Base-by-base conservation (phyloP, 192 early-diverging fungal genomes). In the Lunasporangiospora selenospora region DNA sequence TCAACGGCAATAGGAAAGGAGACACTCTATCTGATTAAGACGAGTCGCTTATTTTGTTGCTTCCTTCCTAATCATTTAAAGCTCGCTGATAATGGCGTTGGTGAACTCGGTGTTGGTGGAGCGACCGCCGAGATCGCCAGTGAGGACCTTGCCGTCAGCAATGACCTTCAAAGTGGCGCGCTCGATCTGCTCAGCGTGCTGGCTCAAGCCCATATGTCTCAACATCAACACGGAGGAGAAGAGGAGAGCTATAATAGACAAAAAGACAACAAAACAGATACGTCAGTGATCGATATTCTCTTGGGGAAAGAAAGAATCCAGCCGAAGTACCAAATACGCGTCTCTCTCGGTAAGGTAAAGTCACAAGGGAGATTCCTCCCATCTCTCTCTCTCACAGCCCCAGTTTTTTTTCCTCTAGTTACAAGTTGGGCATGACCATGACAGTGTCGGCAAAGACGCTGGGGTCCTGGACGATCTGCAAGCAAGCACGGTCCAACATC, bases 401-500 rank as follows among this genome's bases (percentile, higher is more conserved):
- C n/a, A n/a, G n/a, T n/a, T n/a, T n/a, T n/a, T n/a, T n/a, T n/a
- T n/a, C n/a, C n/a, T n/a, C n/a, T n/a, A n/a, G n/a, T 12, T 99
- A 99, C 71, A 99, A 85, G 89, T 99, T 99, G 49, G 97, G 97
- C 96, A 99, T 98, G 70, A 97, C 97, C 95, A 99, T 96, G 75
- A 99, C 97, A 21, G 93, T 95, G 70, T 93, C 83, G 37, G 86
- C 87, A 65, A 87, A 99, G 55, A 92, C 83, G 47, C 88, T 81
- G 7, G 95, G 97, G 81, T 97, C 92, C 84, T 95, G 91, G 51
- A 95, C 93, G 55, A 99, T 95, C 87, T 93, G 81, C 60, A 63
- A 73, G 54, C 97, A 98, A 39, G 93, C 93, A 58, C 93, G 88
- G 83, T 99, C 97, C 62, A 99, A 88, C 45, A 98, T 83, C 40